phyloP scores from a whole-genome alignment of 2,329 filamentous ascomycete genomes.

The Botrytis galanthina region DNA sequence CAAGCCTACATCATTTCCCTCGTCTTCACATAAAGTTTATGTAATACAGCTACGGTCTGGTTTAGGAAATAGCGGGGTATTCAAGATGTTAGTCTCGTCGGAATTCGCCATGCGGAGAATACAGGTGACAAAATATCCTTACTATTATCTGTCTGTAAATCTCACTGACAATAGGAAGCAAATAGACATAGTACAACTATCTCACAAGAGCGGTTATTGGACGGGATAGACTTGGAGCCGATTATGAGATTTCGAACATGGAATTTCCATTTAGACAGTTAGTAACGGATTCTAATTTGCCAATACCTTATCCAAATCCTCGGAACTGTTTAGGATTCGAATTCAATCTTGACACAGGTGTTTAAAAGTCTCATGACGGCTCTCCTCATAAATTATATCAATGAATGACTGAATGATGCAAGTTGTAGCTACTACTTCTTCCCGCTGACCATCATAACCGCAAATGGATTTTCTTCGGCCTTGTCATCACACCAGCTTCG shows the following conservation, averaged over 20 bases:
- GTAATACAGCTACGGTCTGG: background rate
- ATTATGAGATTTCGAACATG: too few relatives aligned
- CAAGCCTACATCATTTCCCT: background rate
- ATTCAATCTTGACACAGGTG: background rate
- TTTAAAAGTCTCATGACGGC: too few relatives aligned
- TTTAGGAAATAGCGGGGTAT: accelerated
- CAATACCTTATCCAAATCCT: background rate
- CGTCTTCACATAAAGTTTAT: too few relatives aligned
- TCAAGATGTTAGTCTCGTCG: accelerated
- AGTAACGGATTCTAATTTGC: background rate
- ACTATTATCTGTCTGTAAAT: too few relatives aligned
- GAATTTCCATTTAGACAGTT: too few relatives aligned
- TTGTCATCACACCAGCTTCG: background rate
- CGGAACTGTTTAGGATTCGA: accelerated
- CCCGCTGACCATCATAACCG: background rate
- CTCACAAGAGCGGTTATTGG: too few relatives aligned
- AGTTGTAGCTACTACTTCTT: background rate
- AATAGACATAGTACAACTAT: too few relatives aligned
- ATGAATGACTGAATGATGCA: background rate
- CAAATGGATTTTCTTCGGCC: background rate
- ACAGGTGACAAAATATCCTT: too few relatives aligned
- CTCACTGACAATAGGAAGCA: too few relatives aligned
- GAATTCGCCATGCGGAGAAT: too few relatives aligned
- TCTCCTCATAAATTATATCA: background rate
- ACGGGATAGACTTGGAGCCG: too few relatives aligned